Base-by-base conservation (phyloP, 345 rosid genomes). In the Camelina sativa region DNA sequence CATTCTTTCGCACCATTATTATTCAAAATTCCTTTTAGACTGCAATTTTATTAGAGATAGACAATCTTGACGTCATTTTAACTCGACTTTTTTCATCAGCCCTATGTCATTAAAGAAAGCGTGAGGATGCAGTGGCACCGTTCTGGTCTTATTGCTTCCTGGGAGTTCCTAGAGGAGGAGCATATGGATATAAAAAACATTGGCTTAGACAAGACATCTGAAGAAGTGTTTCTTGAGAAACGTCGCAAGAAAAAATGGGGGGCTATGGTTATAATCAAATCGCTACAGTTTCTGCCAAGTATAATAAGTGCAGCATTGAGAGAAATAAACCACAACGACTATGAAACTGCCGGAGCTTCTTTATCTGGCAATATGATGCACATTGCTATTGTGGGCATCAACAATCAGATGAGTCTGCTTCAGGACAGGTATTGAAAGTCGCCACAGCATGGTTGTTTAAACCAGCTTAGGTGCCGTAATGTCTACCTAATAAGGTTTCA, bases 61-160 rank as follows among this genome's bases (percentile, higher is more conserved):
- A 5, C 4, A 48, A n/a, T 53, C 52, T 52, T 65, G 70, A 58
- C 76, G 70, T 77, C 25, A 50, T 75, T 67, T 67, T 64, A 50
- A 63, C 55, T 52, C 50, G 54, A 69, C 72, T 75, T 38, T 70
- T 62, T 75, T 60, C 51, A 23, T 81, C 85, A 95, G 99, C 99
- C 99, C 58, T 95, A 92, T 76, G 90, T 92, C 70, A 86, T 89
- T 38, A 95, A 92, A 79, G 97, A 87, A 16, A 92, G 97, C 74
- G 92, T 92, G 62, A 85, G 99, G 84, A 92, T 95, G 97, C 99
- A 95, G 86, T 90, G 99, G 97, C 96, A 87, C 72, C 84, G 97
- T 71, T 86, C 84, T 74, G 99, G 97, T 76, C 97, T 87, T 73
- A 92, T 92, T 82, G 99, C 97, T 75, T 84, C 96, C 55, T 95